phyloP scores from a whole-genome alignment of 371 early-diverging fungal genomes.

The Syncephalastrum monosporum region DNA sequence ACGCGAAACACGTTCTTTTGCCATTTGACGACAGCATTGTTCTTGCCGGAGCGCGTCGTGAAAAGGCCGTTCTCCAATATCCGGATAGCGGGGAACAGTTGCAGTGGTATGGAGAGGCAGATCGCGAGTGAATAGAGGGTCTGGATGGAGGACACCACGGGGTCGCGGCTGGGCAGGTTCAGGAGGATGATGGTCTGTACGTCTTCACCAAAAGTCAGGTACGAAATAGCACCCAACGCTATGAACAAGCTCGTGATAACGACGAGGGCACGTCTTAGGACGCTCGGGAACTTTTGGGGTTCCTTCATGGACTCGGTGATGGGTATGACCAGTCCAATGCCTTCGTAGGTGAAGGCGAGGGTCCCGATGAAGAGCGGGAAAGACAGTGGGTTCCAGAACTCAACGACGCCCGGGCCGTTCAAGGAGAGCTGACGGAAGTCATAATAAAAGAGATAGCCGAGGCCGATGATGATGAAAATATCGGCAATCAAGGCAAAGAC shows the following conservation, averaged over 20 bases:
- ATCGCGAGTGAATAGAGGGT: slow-evolving; percentile 86
- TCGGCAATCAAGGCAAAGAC: slow-evolving; percentile 83
- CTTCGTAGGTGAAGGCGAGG: slow-evolving; percentile 90
- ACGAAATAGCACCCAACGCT: slow-evolving; percentile 74
- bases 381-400: slow-evolving; percentile 63
- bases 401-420: slow-evolving; percentile 58
- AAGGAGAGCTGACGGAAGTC: slow-evolving; percentile 60
- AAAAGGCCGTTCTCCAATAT: slow-evolving; percentile 80
- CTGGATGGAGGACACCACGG: slow-evolving; percentile 66
- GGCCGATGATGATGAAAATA: slow-evolving; percentile 81
- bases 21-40: slow-evolving; percentile 76
- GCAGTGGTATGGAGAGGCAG: slow-evolving; percentile 79
- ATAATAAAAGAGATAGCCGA: slow-evolving; percentile 74
- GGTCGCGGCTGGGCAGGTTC: slow-evolving; percentile 71
- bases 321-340: slow-evolving; percentile 79
- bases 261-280: slow-evolving; percentile 65
- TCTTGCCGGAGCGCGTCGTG: slow-evolving; percentile 65
- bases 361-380: slow-evolving; percentile 86
- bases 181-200: slow-evolving; percentile 79
- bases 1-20: slow-evolving; percentile 84
- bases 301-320: slow-evolving; percentile 79
- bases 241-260: slow-evolving; percentile 72
- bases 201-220: slow-evolving; percentile 76
- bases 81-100: slow-evolving; percentile 81
- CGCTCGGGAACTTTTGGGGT: slow-evolving; percentile 73